These are phyloP conservation scores for Lactarius akahatsu DNA, from an alignment of 768 basidiomycete species.

Conservation along the genomic window DNA sequence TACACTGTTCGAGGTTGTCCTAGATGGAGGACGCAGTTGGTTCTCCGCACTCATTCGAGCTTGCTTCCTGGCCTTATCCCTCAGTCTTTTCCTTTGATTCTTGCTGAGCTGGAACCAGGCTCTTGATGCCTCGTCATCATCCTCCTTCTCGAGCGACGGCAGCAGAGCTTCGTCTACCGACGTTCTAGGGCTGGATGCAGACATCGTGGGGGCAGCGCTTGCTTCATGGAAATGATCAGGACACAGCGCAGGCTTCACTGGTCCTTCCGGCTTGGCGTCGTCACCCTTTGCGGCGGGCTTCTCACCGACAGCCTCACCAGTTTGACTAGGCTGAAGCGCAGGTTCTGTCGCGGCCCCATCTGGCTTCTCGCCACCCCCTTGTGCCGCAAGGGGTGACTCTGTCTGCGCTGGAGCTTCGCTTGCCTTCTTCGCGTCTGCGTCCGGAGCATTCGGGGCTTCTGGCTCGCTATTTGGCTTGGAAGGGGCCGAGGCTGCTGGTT, in stretches of 20 bases:
- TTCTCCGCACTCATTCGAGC: conserved; percentile 15
- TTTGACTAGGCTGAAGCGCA: not conserved
- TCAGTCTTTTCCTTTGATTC: not conserved
- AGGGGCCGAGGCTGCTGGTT: not conserved
- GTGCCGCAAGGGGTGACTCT: not conserved
- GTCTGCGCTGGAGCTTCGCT: not conserved
- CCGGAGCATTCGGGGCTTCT: not conserved
- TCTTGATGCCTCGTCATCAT: not conserved
- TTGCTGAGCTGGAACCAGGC: not conserved
- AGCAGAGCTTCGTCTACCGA: conserved; percentile 5
- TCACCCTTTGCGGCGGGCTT: not conserved
- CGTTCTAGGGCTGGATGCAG: not conserved
- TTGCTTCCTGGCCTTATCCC: not conserved
- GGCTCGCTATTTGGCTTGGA: not conserved
- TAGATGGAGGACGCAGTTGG: not conserved
- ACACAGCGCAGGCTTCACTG: not conserved
- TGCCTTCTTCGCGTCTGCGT: not conserved
- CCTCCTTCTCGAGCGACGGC: not conserved
- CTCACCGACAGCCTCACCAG: not conserved
- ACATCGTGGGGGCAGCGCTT: conserved; percentile 9
- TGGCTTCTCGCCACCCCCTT: not conserved
- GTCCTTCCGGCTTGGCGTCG: not conserved
- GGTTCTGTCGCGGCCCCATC: not conserved
- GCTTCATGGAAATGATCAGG: conserved; percentile 1
- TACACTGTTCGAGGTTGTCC: not conserved